Base-by-base conservation (phyloP, 2,329 filamentous ascomycete species). In the Talaromyces sp. region DNA sequence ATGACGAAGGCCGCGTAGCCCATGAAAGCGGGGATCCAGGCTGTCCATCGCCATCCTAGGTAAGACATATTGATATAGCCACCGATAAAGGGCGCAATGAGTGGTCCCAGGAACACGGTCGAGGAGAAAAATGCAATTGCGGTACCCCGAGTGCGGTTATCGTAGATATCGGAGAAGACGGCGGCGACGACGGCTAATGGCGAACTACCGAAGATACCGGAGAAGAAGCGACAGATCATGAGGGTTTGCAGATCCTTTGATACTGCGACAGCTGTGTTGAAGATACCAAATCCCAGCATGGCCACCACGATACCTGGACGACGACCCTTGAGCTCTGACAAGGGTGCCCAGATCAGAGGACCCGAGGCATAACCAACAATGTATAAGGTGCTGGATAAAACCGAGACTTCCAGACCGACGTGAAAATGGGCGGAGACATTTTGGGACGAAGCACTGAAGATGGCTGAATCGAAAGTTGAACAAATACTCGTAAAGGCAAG, bases 401-500 rank as follows among this genome's bases (percentile, higher is more conserved):
- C 67, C 1, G 73, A 64, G 3, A 78, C 71, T 56, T 77, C 70
- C 1, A 56, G 62, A 8, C 72, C 67, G 6, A 79, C 73, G 20
- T 71, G 49, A 56, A 80, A 81, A 10, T 79, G 63, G 2, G 47
- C 45, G 7, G 83, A 79, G 4, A 90, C 78, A 17, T 73, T 62
- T 11, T 58, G 54, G 0, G 85, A 88, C 4, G 86, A 86, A 27
- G 84, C 74, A 2, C 86, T 88, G 73, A 89, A 90, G 63, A 90
- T 84, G 68, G 83, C 86, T 1, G 66, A 70, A 1, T 76, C 77
- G 49, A 82, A 82, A 1, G 80, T 78, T 39, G 77, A 82, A 36
- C 64, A 66, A 36, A 64, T 60, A 52, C 60, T 57, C 24, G 60
- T 57, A 24, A 58, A 66, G 19, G 58, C 61, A 39, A 63, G 61